Evolutionary conservation across 768 basidiomycete species (phyloP).

Genomic region (Epithele typhae): DNA sequence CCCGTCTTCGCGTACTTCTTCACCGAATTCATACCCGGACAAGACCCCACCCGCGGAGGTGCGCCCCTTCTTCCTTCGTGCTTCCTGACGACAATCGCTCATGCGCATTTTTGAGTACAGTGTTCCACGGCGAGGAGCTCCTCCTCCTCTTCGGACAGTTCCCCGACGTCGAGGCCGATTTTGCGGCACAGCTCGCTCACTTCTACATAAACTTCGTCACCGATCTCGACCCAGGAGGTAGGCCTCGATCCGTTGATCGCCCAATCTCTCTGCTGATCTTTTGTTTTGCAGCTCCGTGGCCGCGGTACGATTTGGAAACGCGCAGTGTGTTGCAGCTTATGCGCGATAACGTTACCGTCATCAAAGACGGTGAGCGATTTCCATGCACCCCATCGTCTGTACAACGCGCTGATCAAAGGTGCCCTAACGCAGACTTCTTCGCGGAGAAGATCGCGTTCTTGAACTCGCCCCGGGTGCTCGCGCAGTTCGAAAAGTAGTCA

Average conservation of each 20-base stretch:
- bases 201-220: conserved; percentile 55
- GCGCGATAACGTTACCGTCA: conserved; percentile 48
- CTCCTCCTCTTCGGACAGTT: conserved; percentile 45
- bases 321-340: conserved; percentile 44
- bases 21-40: conserved; percentile 53
- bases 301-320: conserved; percentile 32
- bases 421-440: conserved; percentile 35
- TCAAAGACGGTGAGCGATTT: conserved; percentile 43
- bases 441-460: conserved; percentile 39
- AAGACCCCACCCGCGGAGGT: conserved; percentile 46
- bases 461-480: conserved; percentile 35
- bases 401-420: no score
- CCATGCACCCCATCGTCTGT: background rate
- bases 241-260: no score
- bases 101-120: conserved; percentile 21
- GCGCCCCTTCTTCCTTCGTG: conserved; percentile 10
- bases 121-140: conserved; percentile 49
- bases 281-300: conserved; percentile 39
- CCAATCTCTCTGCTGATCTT: background rate
- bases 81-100: background rate
- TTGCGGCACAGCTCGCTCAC: conserved; percentile 45
- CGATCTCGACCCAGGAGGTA: conserved; percentile 53
- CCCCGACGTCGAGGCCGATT: conserved; percentile 38
- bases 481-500: conserved; percentile 42
- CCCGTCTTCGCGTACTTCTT: conserved; percentile 53